Percentiles rank a stretch among this genome's conserved stretches.
phyloP scores from a whole-genome alignment of 768 basidiomycete species.

The Scleroderma citrinum region DNA sequence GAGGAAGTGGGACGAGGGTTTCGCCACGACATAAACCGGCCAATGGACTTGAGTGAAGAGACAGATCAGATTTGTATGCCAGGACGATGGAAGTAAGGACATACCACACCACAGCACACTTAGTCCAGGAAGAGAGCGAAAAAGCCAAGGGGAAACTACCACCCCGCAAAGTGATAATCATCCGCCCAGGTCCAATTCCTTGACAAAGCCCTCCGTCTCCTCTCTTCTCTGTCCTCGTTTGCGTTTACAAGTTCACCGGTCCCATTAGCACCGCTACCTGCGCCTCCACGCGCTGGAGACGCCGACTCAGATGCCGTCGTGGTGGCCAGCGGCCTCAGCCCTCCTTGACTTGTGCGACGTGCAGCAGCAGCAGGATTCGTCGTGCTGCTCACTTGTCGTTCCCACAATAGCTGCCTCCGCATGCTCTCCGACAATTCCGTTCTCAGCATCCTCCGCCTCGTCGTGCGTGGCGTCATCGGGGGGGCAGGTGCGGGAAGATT shows the following conservation, averaged over 20 bases:
- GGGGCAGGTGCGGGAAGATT: constrained; percentile 60
- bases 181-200: constrained; percentile 65
- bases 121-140: constrained; percentile 10
- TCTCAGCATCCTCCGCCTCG: constrained; percentile 75
- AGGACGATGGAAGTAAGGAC: not conserved
- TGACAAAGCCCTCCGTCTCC: constrained; percentile 41
- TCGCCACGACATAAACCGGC: not conserved
- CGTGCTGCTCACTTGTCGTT: constrained; percentile 55
- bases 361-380: constrained; percentile 38
- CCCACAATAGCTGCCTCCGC: constrained; percentile 77
- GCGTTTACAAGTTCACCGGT: constrained; percentile 8
- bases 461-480: constrained; percentile 82
- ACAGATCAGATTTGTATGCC: not conserved
- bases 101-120: constrained; percentile 19
- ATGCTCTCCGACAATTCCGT: constrained; percentile 84
- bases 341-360: constrained; percentile 22
- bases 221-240: constrained; percentile 36
- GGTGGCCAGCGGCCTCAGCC: constrained; percentile 31
- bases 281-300: constrained; percentile 1
- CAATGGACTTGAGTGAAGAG: not conserved
- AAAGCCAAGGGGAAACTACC: constrained; percentile 32
- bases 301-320: constrained; percentile 15
- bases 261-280: constrained; percentile 12
- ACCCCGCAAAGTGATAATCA: constrained; percentile 61
- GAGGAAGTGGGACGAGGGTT: not conserved